A percentile compares a stretch with the other conserved stretches of the same genome.
Conservation (phyloP, 1,284 basidiomycete species). For the Singerocomus inundabilis region DNA sequence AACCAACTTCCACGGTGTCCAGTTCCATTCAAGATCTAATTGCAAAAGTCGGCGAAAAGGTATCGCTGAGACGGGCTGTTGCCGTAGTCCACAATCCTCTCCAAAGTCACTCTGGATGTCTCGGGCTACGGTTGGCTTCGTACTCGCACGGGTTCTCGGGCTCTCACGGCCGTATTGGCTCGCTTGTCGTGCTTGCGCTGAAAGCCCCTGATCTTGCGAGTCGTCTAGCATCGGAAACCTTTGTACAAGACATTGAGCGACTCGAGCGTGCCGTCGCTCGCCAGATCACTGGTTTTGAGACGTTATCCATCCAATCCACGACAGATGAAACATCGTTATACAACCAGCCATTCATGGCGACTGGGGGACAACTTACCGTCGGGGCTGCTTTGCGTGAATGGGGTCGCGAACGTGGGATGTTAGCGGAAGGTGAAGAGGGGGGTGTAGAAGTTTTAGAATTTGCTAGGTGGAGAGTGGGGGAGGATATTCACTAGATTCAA, state of each 20-base stretch:
- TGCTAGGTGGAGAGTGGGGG: constrained; percentile 66
- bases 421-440: constrained; percentile 40
- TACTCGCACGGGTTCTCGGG: constrained; percentile 74
- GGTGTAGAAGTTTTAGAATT: constrained; percentile 62
- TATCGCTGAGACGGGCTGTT: constrained; percentile 74
- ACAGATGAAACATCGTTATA: constrained; percentile 67
- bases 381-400: constrained; percentile 65
- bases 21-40: constrained; percentile 79
- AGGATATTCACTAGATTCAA: constrained; percentile 23
- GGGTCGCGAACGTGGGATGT: constrained; percentile 56
- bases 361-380: constrained; percentile 56
- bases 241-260: constrained; percentile 55
- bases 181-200: constrained; percentile 64
- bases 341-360: constrained; percentile 82
- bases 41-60: constrained; percentile 88
- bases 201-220: constrained; percentile 45
- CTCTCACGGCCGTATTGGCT: constrained; percentile 68
- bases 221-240: constrained; percentile 44
- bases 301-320: constrained; percentile 51
- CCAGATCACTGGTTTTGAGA: constrained; percentile 86
- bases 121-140: constrained; percentile 66
- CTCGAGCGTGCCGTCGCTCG: constrained; percentile 78
- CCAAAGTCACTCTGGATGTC: constrained; percentile 35
- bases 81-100: constrained; percentile 65
- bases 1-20: constrained; percentile 56